Conservation (phyloP, 352 stramenopile genomes). For the Phytopythium sindhum region DNA sequence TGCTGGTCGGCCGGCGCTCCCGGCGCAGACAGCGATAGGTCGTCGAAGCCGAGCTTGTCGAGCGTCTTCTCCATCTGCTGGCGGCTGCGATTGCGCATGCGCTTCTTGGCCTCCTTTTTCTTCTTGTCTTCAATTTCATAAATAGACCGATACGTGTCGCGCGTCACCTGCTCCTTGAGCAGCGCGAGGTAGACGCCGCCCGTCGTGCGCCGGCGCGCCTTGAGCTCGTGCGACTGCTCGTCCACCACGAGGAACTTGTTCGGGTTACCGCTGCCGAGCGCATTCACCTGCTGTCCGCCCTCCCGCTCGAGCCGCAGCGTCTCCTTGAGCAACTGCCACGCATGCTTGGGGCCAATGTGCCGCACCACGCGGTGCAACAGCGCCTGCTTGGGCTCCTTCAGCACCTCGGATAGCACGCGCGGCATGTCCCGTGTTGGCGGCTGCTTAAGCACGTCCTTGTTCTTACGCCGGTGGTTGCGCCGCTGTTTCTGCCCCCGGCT, state of each 20-base stretch:
- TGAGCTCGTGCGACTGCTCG: slow-evolving; percentile 30
- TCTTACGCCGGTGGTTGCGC: slow-evolving; percentile 19
- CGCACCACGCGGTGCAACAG: slow-evolving; percentile 73
- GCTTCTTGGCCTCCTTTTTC: slow-evolving; percentile 76
- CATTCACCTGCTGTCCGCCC: slow-evolving; percentile 52
- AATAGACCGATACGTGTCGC: slow-evolving; percentile 69
- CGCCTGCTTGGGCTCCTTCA: slow-evolving; percentile 67
- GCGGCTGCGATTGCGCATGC: slow-evolving; percentile 32
- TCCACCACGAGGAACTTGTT: slow-evolving; percentile 48
- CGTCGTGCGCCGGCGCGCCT: slow-evolving; percentile 59
- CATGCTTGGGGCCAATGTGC: slow-evolving; percentile 49
- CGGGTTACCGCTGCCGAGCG: slow-evolving; percentile 38
- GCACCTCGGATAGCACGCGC: slow-evolving; percentile 42
- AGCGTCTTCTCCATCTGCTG: slow-evolving; percentile 67
- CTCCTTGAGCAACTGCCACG: slow-evolving; percentile 63
- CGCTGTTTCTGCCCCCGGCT: slow-evolving; percentile 12
- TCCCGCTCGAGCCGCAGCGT: slow-evolving; percentile 63
- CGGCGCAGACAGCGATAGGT: slow-evolving; percentile 32
- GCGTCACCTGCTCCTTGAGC: slow-evolving; percentile 56
- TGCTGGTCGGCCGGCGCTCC: not conserved
- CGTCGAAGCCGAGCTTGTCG: slow-evolving; percentile 49
- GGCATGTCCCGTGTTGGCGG: slow-evolving; percentile 53
- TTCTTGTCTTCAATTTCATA: slow-evolving; percentile 70
- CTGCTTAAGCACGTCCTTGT: slow-evolving; percentile 29
- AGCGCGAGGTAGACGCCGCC: slow-evolving; percentile 69